These are phyloP conservation scores for Leishmania gerbilli DNA, from an alignment of 208 protist genomes.

Conservation along the genomic window DNA sequence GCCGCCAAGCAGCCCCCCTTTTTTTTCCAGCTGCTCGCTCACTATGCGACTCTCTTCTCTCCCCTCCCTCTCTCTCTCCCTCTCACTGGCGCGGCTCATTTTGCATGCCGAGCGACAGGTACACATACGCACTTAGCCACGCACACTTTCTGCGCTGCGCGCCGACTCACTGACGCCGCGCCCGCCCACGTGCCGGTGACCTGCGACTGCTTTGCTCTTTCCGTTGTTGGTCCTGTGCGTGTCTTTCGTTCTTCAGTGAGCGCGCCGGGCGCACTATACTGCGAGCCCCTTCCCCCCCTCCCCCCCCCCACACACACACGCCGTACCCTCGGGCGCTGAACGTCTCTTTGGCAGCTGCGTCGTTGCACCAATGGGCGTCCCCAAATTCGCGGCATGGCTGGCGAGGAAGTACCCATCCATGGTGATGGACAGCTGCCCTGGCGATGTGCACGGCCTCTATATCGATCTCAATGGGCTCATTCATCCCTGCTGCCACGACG, in stretches of 20 bases:
- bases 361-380: slow-evolving; percentile 64
- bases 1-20: not conserved
- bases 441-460: slow-evolving; percentile 87
- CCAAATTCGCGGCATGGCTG: slow-evolving; percentile 84
- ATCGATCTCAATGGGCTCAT: slow-evolving; percentile 97
- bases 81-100: not conserved
- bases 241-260: not conserved
- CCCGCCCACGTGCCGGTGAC: too few relatives aligned
- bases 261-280: not conserved
- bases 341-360: not conserved
- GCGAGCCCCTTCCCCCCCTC: not conserved
- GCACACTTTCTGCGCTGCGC: not conserved
- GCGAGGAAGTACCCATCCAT: slow-evolving; percentile 80
- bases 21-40: not conserved
- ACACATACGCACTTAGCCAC: not conserved
- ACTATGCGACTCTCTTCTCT: not conserved
- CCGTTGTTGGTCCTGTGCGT: not conserved
- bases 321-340: not conserved
- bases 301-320: too few relatives aligned
- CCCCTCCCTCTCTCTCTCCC: not conserved
- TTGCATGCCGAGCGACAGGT: not conserved
- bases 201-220: not conserved
- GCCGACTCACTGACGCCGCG: not conserved
- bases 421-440: slow-evolving; percentile 41
- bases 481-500: slow-evolving; percentile 98